Percentiles rank a stretch among this genome's conserved stretches.
phyloP scores from a whole-genome alignment of 83 land plant species.

The Thuja plicata region DNA sequence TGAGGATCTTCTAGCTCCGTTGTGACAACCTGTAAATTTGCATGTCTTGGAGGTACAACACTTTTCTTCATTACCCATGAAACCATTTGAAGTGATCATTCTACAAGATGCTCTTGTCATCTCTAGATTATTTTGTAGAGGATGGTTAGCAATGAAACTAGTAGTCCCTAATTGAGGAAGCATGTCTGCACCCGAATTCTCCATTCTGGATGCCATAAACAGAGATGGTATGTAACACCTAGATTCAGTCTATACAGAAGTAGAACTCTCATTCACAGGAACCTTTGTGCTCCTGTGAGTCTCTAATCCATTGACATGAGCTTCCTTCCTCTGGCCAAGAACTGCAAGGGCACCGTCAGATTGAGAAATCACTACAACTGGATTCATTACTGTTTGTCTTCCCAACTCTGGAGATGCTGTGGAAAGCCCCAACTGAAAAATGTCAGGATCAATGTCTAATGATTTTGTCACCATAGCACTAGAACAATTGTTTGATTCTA shows the following conservation, averaged over 20 bases:
- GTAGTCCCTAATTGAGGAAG: not conserved
- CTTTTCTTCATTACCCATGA: conserved; percentile 39
- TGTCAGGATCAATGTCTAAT: conserved; percentile 11
- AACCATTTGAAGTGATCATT: conserved; percentile 45
- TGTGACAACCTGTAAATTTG: conserved; percentile 65
- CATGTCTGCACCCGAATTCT: not conserved
- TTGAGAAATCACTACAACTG: not conserved
- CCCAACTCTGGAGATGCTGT: conserved; percentile 41
- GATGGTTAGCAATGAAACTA: not conserved
- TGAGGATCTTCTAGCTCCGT: conserved; percentile 92
- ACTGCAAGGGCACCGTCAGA: conserved; percentile 17
- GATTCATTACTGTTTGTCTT: not conserved
- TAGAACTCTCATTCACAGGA: conserved; percentile 38
- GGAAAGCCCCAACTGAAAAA: conserved; percentile 53
- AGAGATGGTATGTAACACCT: conserved; percentile 43
- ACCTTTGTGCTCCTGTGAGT: not conserved
- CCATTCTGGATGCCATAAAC: conserved; percentile 36
- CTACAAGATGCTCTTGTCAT: not conserved
- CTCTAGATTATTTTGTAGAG: conserved; percentile 15
- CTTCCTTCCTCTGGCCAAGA: conserved; percentile 8
- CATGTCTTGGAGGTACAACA: conserved; percentile 52
- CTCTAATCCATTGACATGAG: conserved; percentile 9
- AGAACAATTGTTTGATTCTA: conserved; percentile 21
- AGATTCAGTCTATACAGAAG: conserved; percentile 30
- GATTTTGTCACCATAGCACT: conserved; percentile 11